These are phyloP conservation scores for Globisporangium acanthophoron DNA, from an alignment of 352 stramenopile genomes.

Conservation along the genomic window DNA sequence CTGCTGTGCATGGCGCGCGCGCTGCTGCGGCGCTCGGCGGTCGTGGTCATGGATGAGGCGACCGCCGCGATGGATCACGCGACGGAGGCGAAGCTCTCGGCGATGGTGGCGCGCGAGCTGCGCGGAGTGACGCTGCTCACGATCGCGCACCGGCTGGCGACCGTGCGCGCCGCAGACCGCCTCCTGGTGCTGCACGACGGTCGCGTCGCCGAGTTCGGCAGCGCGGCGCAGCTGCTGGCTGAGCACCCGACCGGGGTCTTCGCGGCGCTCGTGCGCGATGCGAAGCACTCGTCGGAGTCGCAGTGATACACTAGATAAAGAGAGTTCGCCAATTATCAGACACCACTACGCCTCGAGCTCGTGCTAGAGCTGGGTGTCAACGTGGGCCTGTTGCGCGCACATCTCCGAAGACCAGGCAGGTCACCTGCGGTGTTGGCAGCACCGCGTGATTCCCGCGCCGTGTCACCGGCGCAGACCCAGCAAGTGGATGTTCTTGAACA, in stretches of 20 bases:
- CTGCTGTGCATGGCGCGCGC: slow-evolving; percentile 85
- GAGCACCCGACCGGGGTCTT: not conserved
- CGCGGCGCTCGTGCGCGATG: not conserved
- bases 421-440: no score
- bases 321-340: no score
- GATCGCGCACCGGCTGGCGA: slow-evolving; percentile 38
- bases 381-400: no score
- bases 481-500: no score
- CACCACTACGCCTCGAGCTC: no score
- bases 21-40: slow-evolving; percentile 32
- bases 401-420: no score
- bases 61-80: slow-evolving; percentile 69
- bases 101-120: slow-evolving; percentile 84
- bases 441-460: no score
- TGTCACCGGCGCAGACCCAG: no score
- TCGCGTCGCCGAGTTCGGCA: not conserved
- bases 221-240: not conserved
- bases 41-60: slow-evolving; percentile 76
- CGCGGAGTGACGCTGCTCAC: slow-evolving; percentile 81
- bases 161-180: not conserved
- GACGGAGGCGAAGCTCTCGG: slow-evolving; percentile 57
- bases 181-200: not conserved
- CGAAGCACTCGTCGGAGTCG: no score
- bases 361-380: no score
- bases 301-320: no score